These are phyloP conservation scores for Penicillium canescens DNA, from an alignment of 495 filamentous ascomycete genomes.

Conservation along the genomic window DNA sequence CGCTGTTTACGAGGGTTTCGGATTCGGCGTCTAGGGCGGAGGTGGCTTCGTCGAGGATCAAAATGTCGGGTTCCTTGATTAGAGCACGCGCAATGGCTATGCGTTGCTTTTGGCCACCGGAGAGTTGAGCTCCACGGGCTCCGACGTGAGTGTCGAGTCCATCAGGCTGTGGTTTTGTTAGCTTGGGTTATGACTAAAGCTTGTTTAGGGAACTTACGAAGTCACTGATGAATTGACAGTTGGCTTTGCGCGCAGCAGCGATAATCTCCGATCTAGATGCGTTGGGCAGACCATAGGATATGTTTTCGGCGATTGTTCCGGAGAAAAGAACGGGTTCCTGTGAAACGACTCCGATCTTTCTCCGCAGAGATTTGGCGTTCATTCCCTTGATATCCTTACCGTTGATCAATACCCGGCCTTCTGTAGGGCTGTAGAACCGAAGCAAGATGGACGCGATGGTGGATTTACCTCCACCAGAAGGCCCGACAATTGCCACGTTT, in stretches of 20 bases:
- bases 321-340: slow-evolving; percentile 97
- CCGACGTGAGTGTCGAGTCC: slow-evolving; percentile 94
- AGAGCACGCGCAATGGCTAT: slow-evolving; percentile 95
- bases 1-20: slow-evolving; percentile 92
- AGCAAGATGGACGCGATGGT: slow-evolving; percentile 87
- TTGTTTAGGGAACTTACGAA: slow-evolving; percentile 56
- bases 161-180: slow-evolving; percentile 58
- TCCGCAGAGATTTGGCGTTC: slow-evolving; percentile 92
- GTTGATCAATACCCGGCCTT: slow-evolving; percentile 78
- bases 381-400: slow-evolving; percentile 80
- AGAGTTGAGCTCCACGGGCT: slow-evolving; percentile 88
- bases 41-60: slow-evolving; percentile 94
- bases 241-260: slow-evolving; percentile 86
- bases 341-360: slow-evolving; percentile 90
- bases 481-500: slow-evolving; percentile 95
- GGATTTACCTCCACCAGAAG: slow-evolving; percentile 91
- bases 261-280: slow-evolving; percentile 82
- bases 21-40: slow-evolving; percentile 96
- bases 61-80: slow-evolving; percentile 92
- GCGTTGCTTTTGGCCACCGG: slow-evolving; percentile 95
- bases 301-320: slow-evolving; percentile 94
- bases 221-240: slow-evolving; percentile 94
- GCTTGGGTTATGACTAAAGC: slow-evolving; percentile 8
- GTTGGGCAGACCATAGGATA: slow-evolving; percentile 83
- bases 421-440: slow-evolving; percentile 83